phyloP scores from a whole-genome alignment of 1,139 yeast species.

The Entelexis sorbosivorans region DNA sequence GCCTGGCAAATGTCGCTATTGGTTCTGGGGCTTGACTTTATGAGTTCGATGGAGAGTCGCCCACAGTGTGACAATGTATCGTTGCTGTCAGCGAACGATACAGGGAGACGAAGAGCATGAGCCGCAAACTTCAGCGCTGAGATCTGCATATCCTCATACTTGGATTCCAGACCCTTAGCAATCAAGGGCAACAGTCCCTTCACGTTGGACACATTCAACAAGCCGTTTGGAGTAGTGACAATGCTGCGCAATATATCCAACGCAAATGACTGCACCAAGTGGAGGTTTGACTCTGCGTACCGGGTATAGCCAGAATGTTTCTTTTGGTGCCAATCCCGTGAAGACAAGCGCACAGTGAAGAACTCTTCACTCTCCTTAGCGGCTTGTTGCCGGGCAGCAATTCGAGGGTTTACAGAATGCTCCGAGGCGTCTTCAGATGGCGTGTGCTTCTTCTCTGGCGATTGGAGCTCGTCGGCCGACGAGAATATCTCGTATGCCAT shows the following conservation, averaged over 20 bases:
- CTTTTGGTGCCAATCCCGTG: constrained; percentile 46
- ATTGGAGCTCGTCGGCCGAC: constrained; percentile 31
- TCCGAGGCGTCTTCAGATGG: constrained; percentile 13
- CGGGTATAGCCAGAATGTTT: constrained; percentile 37
- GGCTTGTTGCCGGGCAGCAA: constrained; percentile 20
- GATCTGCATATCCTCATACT: constrained; percentile 63
- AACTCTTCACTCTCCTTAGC: constrained; percentile 21
- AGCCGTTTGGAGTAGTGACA: constrained; percentile 30
- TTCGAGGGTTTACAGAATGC: constrained; percentile 16
- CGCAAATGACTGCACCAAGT: constrained; percentile 47
- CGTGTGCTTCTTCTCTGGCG: neutral
- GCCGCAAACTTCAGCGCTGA: constrained; percentile 58
- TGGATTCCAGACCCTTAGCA: constrained; percentile 48
- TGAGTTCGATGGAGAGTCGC: constrained; percentile 46
- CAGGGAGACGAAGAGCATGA: constrained; percentile 50
- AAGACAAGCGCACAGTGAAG: constrained; percentile 24
- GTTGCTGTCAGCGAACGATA: constrained; percentile 34
- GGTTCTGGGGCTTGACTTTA: constrained; percentile 69
- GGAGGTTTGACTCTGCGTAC: constrained; percentile 32
- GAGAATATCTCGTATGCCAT: constrained; percentile 65
- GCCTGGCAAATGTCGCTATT: constrained; percentile 76
- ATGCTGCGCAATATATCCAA: constrained; percentile 69
- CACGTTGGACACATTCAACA: constrained; percentile 51
- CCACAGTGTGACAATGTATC: constrained; percentile 36
- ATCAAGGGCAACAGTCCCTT: constrained; percentile 68